These are phyloP conservation scores for Zarea fungicola DNA, from an alignment of 2,329 filamentous ascomycete species.

Conservation along the genomic window DNA sequence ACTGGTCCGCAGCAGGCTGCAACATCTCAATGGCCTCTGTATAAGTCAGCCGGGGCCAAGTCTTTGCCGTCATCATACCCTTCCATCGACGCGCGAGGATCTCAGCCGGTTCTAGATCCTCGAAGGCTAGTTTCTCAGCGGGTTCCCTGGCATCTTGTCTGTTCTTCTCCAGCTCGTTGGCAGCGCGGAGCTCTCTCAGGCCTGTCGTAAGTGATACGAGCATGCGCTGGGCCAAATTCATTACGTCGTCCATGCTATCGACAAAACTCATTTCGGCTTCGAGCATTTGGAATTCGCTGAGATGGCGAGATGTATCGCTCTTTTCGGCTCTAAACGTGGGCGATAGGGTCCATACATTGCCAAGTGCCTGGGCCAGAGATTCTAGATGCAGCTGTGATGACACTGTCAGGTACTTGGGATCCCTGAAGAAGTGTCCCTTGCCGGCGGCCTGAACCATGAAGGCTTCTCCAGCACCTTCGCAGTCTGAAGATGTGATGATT, in stretches of 20 bases:
- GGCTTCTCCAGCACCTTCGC: slow-evolving; percentile 92
- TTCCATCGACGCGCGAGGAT: slow-evolving; percentile 66
- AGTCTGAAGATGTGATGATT: slow-evolving; percentile 93
- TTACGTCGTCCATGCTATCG: slow-evolving; percentile 63
- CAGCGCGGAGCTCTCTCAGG: slow-evolving; percentile 37
- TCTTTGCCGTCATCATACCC: slow-evolving; percentile 47
- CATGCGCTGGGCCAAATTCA: slow-evolving; percentile 76
- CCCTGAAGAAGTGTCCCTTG: slow-evolving; percentile 63
- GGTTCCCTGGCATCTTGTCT: slow-evolving; percentile 31
- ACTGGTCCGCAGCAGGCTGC: slow-evolving; percentile 53
- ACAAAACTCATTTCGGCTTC: slow-evolving; percentile 86
- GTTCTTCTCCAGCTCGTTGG: slow-evolving; percentile 38
- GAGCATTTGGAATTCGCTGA: slow-evolving; percentile 99
- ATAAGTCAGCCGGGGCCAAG: slow-evolving; percentile 83
- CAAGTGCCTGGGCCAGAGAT: slow-evolving; percentile 80
- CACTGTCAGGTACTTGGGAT: slow-evolving; percentile 91
- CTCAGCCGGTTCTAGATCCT: slow-evolving; percentile 35
- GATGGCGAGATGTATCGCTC: slow-evolving; percentile 86
- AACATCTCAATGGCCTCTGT: slow-evolving; percentile 68
- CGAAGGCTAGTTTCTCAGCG: slow-evolving; percentile 37
- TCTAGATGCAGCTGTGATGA: slow-evolving; percentile 93
- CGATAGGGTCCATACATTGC: slow-evolving; percentile 88
- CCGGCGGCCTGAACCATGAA: slow-evolving; percentile 62
- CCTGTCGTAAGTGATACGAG: slow-evolving; percentile 48
- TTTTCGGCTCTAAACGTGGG: slow-evolving; percentile 91